Percentiles rank a stretch among this genome's conserved stretches.
These are phyloP conservation scores for Hansfordia pulvinata DNA, from an alignment of 2,329 filamentous ascomycete genomes.

Conservation along the genomic window DNA sequence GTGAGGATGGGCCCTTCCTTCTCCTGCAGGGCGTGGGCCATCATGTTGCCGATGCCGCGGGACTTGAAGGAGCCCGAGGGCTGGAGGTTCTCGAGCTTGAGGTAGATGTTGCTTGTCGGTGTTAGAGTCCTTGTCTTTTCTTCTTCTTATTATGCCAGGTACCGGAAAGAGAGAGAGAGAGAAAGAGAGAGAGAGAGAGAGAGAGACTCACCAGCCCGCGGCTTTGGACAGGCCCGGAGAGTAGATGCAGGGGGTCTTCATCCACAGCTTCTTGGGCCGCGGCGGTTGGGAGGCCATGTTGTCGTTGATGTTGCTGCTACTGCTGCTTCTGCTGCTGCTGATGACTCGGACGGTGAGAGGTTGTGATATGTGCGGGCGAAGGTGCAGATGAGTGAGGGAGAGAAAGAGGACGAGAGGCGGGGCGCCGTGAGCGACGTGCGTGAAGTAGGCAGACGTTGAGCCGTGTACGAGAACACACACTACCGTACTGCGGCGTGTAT, in stretches of 20 bases:
- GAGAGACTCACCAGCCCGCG: constrained; percentile 51
- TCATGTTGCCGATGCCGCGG: constrained; percentile 59
- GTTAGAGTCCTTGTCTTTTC: constrained; percentile 2
- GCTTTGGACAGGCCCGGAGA: constrained; percentile 52
- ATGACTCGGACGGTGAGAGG: too few species aligned
- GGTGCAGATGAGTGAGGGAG: too few species aligned
- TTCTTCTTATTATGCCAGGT: constrained; percentile 5
- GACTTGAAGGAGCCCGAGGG: constrained; percentile 83
- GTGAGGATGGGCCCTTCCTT: constrained; percentile 22
- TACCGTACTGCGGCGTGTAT: too few species aligned
- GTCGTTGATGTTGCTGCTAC: not conserved
- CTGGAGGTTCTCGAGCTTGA: constrained; percentile 78
- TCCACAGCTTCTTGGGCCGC: constrained; percentile 43
- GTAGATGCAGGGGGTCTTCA: constrained; percentile 56
- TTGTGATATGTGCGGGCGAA: too few species aligned
- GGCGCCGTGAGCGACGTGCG: too few species aligned
- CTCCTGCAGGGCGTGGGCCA: constrained; percentile 27
- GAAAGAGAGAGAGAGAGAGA: not conserved
- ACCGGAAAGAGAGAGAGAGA: not conserved
- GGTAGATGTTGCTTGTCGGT: constrained; percentile 53
- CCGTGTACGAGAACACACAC: too few species aligned
- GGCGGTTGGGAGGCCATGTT: constrained; percentile 26
- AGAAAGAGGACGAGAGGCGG: too few species aligned
- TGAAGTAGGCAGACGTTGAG: too few species aligned
- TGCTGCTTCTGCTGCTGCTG: not conserved